Percentiles rank a stretch among this genome's conserved stretches.
These are phyloP conservation scores for Aureobasidium namibiae DNA, from an alignment of 2,329 filamentous ascomycete species.

Conservation along the genomic window DNA sequence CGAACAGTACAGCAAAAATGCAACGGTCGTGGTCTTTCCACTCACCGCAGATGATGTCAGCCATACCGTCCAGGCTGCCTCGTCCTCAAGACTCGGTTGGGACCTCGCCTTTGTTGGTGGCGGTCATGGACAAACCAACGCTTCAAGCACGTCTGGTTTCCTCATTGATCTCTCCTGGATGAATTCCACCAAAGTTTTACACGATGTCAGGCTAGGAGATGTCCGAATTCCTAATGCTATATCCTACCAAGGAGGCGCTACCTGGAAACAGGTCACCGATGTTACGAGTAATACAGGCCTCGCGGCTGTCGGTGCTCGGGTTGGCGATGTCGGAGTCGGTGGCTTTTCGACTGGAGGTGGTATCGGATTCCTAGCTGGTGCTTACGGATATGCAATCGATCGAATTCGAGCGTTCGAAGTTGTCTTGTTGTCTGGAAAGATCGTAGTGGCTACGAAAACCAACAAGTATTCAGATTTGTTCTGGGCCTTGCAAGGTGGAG, in stretches of 20 bases:
- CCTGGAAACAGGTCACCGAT: conserved; percentile 11
- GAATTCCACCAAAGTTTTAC: conserved; percentile 11
- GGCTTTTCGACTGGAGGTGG: conserved; percentile 15
- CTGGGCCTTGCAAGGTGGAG: conserved; percentile 43
- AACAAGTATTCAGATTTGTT: conserved; percentile 40
- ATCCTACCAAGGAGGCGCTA: conserved; percentile 14
- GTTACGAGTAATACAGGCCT: conserved; percentile 11
- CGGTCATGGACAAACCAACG: conserved; percentile 16
- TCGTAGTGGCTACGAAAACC: conserved; percentile 37
- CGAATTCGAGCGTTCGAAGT: conserved; percentile 30
- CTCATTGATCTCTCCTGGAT: conserved; percentile 16
- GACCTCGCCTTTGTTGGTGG: conserved; percentile 14
- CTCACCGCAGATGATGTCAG: conserved; percentile 13
- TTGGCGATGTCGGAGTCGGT: conserved; percentile 13
- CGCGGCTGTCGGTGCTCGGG: conserved; percentile 14
- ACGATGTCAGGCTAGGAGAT: conserved; percentile 13
- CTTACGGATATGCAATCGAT: conserved; percentile 14
- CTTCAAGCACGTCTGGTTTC: conserved; percentile 11
- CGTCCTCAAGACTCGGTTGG: conserved; percentile 5
- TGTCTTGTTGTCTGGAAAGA: conserved; percentile 39
- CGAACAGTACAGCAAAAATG: conserved; percentile 12
- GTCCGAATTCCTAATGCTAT: not conserved
- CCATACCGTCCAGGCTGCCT: conserved; percentile 7
- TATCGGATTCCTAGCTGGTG: conserved; percentile 13
- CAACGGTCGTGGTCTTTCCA: conserved; percentile 14